Base-by-base conservation (phyloP, 805 yeast species). In the Starmerella khaoyaiensis region DNA sequence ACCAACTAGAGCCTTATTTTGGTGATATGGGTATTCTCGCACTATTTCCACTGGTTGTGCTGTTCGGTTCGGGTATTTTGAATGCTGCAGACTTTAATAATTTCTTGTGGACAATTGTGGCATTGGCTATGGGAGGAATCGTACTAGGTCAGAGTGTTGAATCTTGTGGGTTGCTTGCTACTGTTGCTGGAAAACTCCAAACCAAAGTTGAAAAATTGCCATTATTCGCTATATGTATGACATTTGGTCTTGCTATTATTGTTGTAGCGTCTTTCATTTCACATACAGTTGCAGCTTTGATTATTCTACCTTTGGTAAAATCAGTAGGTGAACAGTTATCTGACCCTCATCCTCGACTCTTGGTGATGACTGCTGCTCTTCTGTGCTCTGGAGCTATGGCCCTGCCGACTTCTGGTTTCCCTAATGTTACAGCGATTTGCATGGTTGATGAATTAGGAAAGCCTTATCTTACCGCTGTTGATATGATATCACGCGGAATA, bases 21-120 rank as follows among this genome's bases (percentile, higher is more conserved):
- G 98, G 98, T 23, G 95, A 86, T 50, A 83, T 86, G 90, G 98
- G 98, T n/a, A 76, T 86, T 46, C 75, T 90, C 42, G 93, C 97
- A 0, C 68, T 90, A 39, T 68, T 86, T 14, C 96, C 98, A 9
- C 70, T 87, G 52, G 69, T 84, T n/a, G 60, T 83, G n/a, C 77
- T 87, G 53, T 87, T 87, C 54, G 97, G 95, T 4, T 73, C 94
- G 0, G 95, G 96, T 1, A 60, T 86, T 15, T 63, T 87, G 42
- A 73, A 79, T 7, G 77, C 84, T 1, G 94, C 86, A 40, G 98
- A 87, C 55, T 84, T 87, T 59, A 87, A 90, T 60, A 87, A 83
- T 56, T 87, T 87, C 56, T 75, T 94, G 46, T 87, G 98, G 98
- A 84, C 93, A 4, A 90, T 87, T 50, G 90, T 90, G 8, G 74